phyloP scores from a whole-genome alignment of 1,284 basidiomycete species.

The Malassezia dermatis region DNA sequence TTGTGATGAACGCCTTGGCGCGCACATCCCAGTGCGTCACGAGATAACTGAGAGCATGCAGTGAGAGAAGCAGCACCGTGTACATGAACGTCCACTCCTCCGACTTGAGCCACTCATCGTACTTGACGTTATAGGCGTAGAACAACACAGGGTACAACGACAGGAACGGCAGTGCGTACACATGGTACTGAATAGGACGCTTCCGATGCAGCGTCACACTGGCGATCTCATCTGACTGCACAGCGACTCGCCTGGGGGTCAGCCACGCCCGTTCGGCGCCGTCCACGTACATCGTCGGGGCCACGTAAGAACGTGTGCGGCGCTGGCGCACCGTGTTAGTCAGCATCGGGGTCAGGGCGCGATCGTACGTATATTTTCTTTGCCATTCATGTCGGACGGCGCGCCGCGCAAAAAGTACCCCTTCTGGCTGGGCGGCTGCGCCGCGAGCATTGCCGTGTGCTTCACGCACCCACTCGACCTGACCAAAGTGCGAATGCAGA shows the following conservation, averaged over 20 bases:
- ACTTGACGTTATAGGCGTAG: conserved; percentile 81
- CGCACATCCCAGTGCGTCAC: conserved; percentile 79
- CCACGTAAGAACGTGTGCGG: neutral
- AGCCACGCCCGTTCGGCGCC: neutral
- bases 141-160: conserved; percentile 74
- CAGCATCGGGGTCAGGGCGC: neutral
- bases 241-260: conserved; percentile 46
- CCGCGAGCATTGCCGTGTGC: conserved; percentile 40
- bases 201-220: conserved; percentile 67
- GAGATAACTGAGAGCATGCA: conserved; percentile 85
- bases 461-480: conserved; percentile 49
- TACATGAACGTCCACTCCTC: conserved; percentile 68
- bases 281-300: neutral
- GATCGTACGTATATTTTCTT: neutral
- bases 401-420: conserved; percentile 24
- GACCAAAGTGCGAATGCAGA: conserved; percentile 48
- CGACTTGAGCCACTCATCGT: conserved; percentile 59
- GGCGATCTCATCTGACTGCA: conserved; percentile 76
- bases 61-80: conserved; percentile 69
- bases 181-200: conserved; percentile 64
- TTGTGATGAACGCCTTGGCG: conserved; percentile 69
- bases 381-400: neutral
- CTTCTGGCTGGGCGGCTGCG: conserved; percentile 42
- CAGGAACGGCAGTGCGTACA: conserved; percentile 77
- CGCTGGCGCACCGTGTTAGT: neutral